Base-by-base conservation (phyloP, 345 rosid species). In the Linum usitatissimum region DNA sequence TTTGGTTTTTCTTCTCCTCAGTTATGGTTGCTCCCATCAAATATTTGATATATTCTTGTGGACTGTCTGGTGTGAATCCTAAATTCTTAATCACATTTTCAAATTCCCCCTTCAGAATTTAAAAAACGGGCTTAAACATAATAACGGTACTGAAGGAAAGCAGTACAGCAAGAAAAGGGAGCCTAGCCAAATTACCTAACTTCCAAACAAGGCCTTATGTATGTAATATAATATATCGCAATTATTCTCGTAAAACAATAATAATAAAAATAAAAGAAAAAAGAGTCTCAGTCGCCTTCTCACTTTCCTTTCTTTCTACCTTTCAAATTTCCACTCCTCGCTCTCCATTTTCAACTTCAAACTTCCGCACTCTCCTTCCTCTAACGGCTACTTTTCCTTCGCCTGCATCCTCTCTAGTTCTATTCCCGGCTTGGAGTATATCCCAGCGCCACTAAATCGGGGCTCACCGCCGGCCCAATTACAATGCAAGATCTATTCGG, bases 341-440 rank as follows among this genome's bases (percentile, higher is more conserved):
- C 28, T 28, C 78, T 79, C 77, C 74, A 76, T 62, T 72, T 75
- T 75, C 83, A 74, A 78, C 57, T 66, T 63, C 21, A 59, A 70
- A 48, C 55, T 61, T 63, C 34, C 64, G 54, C 54, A 21, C 67
- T 53, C 68, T 10, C 62, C 12, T 55, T 10, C 64, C 64, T 59
- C 68, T 18, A 67, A 72, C 71, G 71, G 59, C 71, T 71, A 58
- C 57, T 45, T 55, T 53, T 4, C 30, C 57, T 55, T 21, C 68
- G 13, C 51, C 51, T 10, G 15, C 51, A 13, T 12, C 10, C 20
- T 31, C 15, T 3, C 18, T 61, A 60, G 34, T 51, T 62, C 30
- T 38, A 19, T 45, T 51, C 66, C 31, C 71, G 48, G 18, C 55
- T 51, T 62, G 53, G 63, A 21, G 69, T 61, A 55, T 68, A 34